A percentile compares a stretch with the other conserved stretches of the same genome.
Evolutionary conservation across 441 rosid species (phyloP).

Genomic region (Populus tomentosa): DNA sequence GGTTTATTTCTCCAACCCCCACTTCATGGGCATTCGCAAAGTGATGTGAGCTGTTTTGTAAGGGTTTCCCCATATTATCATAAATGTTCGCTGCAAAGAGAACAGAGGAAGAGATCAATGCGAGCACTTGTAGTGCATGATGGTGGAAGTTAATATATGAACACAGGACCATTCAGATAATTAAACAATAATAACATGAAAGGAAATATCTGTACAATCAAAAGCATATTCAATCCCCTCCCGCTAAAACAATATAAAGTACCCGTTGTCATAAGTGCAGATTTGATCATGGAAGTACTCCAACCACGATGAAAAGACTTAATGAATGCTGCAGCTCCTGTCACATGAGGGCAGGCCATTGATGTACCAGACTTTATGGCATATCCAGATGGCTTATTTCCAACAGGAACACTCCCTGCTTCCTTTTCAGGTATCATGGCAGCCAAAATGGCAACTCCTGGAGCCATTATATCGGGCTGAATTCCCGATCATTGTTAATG

Average conservation of each 20-base stretch:
- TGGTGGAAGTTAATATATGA: neutral
- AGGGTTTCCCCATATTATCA: constrained; percentile 42
- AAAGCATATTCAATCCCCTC: neutral
- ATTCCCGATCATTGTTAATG: neutral
- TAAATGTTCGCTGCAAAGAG: constrained; percentile 44
- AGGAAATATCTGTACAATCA: neutral
- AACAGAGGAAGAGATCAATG: neutral
- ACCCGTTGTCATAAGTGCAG: constrained; percentile 89
- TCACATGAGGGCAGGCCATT: constrained; percentile 84
- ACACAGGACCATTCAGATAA: neutral
- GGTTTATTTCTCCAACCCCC: constrained; percentile 69
- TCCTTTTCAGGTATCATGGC: constrained; percentile 42
- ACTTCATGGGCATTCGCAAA: constrained; percentile 52
- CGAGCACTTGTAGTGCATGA: neutral
- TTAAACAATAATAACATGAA: neutral
- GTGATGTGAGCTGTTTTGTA: constrained; percentile 38
- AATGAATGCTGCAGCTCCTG: constrained; percentile 64
- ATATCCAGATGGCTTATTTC: constrained; percentile 30
- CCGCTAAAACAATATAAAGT: neutral
- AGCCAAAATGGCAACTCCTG: constrained; percentile 70
- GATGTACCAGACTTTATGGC: constrained; percentile 71
- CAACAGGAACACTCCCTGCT: constrained; percentile 22
- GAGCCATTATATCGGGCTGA: constrained; percentile 82
- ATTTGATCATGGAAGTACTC: constrained; percentile 69
- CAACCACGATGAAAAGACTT: constrained; percentile 51